Base-by-base conservation (phyloP, 148 eudicot genomes). In the Cornus florida region DNA sequence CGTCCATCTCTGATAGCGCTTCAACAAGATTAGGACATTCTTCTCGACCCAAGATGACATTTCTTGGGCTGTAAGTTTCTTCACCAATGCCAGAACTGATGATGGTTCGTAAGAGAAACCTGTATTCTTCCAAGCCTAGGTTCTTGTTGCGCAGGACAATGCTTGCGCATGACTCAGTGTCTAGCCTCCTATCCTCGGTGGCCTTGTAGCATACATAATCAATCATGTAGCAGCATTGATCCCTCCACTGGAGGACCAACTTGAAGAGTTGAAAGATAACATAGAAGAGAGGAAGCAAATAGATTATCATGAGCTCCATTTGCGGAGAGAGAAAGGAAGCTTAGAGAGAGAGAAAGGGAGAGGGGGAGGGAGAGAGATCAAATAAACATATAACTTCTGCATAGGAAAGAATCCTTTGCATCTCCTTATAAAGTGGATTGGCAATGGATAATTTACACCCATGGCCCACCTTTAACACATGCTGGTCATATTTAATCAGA, bases 21-120 rank as follows among this genome's bases (percentile, higher is more conserved):
- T 88, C 92, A 19, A 56, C 3, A 39, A 91, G 86, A 32, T 75
- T 79, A 35, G 92, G 83, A 7, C 38, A 10, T 13, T 79, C 83
- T 73, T 88, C 92, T 65, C 87, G n/a, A 19, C 87, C 90, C 71
- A 83, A 82, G 41, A 91, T 2, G 65, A 90, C 82, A 35, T 68
- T 88, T 71, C 80, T 82, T 32, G 95, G 95, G 74, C 88, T 41
- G 78, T 91, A 91, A 65, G 95, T 90, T 12, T 82, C 75, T 80
- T 91, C 95, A 9, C 95, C 95, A 17, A 91, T 86, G 35, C 95
- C 95, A 8, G 95, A 91, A 59, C 87, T 87, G 28, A 91, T 89
- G 1, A 91, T 89, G 65, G 92, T 85, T 75, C 82, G 79, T 6
- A 91, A 24, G 14, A 91, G 89, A 79, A 89, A 91, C 24, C 87